Conservation (phyloP, 192 early-diverging fungal species). For the Gamsiella multidivaricata region DNA sequence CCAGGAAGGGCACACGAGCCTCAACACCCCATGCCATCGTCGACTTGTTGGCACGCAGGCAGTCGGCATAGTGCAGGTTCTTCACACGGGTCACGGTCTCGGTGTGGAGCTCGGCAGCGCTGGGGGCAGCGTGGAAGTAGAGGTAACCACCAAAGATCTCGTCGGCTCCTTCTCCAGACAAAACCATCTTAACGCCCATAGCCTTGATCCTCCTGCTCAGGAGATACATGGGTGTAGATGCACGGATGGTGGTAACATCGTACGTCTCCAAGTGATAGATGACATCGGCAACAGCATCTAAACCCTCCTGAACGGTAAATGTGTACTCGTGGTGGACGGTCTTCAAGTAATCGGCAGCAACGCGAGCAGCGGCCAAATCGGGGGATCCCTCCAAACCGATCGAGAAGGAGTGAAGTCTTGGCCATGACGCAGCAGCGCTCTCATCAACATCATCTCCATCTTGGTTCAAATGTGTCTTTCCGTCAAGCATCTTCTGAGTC, state of each 20-base stretch:
- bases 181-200: constrained; percentile 99
- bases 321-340: constrained; percentile 97
- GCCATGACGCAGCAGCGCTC: constrained; percentile 78
- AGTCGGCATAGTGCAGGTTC: constrained; percentile 97
- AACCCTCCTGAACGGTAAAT: constrained; percentile 95
- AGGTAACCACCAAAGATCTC: constrained; percentile 99
- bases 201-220: constrained; percentile 98
- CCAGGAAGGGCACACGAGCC: constrained; percentile 97
- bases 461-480: constrained; percentile 58
- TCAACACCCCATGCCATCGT: constrained; percentile 99
- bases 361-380: constrained; percentile 89
- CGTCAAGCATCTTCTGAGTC: constrained; percentile 72
- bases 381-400: constrained; percentile 94
- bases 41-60: constrained; percentile 98
- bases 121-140: constrained; percentile 96
- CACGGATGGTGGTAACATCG: constrained; percentile 98
- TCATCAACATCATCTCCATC: constrained; percentile 75
- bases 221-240: constrained; percentile 99
- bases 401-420: constrained; percentile 97
- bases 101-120: constrained; percentile 82
- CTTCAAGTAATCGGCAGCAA: constrained; percentile 89
- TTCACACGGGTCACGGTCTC: constrained; percentile 94
- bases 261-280: constrained; percentile 99
- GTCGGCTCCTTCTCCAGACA: constrained; percentile 96
- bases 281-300: constrained; percentile 95